These are phyloP conservation scores for Pisolithus marmoratus DNA, from an alignment of 768 basidiomycete species.

Conservation along the genomic window DNA sequence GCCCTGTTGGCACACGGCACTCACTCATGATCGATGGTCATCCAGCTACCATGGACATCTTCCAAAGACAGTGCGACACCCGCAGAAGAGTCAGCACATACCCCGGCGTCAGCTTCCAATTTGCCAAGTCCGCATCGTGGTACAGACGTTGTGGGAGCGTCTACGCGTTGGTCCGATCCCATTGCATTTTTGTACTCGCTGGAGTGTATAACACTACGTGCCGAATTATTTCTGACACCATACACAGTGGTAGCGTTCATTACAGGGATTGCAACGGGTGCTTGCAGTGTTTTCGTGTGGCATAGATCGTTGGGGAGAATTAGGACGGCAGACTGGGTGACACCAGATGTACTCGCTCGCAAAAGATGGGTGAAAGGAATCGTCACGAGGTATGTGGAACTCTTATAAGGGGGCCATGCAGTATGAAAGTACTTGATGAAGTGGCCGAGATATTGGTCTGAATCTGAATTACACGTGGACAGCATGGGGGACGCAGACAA, in stretches of 20 bases:
- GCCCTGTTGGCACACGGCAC: too few relatives aligned
- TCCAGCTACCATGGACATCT: background rate
- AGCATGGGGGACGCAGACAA: slow-evolving; percentile 88
- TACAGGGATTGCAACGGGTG: background rate
- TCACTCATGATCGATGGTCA: background rate
- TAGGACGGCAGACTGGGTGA: slow-evolving; percentile 58
- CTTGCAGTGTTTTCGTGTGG: slow-evolving; percentile 27
- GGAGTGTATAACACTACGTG: background rate
- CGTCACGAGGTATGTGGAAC: slow-evolving; percentile 67
- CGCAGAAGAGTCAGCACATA: background rate
- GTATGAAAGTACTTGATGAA: too few relatives aligned
- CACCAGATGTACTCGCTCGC: slow-evolving; percentile 47
- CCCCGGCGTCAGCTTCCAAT: background rate
- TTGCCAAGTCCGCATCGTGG: too few relatives aligned
- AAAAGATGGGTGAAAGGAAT: slow-evolving; percentile 66
- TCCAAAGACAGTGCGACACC: background rate
- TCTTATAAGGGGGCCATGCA: background rate
- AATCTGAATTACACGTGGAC: background rate
- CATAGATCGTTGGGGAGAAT: slow-evolving; percentile 51
- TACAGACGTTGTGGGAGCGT: background rate
- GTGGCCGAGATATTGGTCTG: background rate
- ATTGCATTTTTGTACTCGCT: background rate
- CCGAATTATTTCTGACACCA: background rate
- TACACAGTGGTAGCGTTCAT: background rate
- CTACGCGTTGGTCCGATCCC: background rate